Evolutionary conservation across 768 basidiomycete genomes (phyloP).

Genomic region (Stropharia rugosoannulata): DNA sequence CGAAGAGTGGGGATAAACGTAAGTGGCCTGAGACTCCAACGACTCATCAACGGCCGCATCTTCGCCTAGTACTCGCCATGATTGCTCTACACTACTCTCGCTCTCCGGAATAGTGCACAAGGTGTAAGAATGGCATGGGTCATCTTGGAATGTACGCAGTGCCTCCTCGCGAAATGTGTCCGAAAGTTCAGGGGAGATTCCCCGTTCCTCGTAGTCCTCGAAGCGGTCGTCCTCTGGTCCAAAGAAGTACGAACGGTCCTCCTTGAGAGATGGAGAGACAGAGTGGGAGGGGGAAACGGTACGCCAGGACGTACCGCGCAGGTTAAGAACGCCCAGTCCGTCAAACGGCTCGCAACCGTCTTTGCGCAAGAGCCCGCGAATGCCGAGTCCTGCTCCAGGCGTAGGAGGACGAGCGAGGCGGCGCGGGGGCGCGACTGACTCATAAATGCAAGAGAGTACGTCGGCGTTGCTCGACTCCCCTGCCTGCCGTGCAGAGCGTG

Average conservation of each 20-base stretch:
- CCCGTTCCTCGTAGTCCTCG: background rate
- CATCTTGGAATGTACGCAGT: constrained; percentile 18
- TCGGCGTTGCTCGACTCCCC: background rate
- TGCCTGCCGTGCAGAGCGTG: no score
- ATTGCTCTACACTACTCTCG: constrained; percentile 17
- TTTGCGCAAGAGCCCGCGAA: constrained; percentile 14
- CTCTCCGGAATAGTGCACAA: constrained; percentile 20
- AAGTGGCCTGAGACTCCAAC: background rate
- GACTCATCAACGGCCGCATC: background rate
- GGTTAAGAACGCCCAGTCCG: constrained; percentile 14
- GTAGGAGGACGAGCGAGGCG: background rate
- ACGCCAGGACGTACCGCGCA: constrained; percentile 1
- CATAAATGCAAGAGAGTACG: background rate
- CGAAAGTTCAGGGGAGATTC: constrained; percentile 9
- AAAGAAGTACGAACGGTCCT: background rate
- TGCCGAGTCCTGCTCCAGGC: constrained; percentile 10
- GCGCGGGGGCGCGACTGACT: background rate
- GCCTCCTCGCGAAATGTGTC: constrained; percentile 21
- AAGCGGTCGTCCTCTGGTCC: background rate
- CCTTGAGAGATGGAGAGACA: background rate
- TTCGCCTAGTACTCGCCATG: background rate
- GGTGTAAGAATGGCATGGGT: constrained; percentile 17
- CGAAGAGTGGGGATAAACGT: background rate
- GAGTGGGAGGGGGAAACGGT: background rate
- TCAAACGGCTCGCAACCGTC: constrained; percentile 13